Evolutionary conservation across 2,329 filamentous ascomycete species (phyloP), one percentile per base, ranked within the genome.

Genomic region (Amauroascus verrucosus): DNA sequence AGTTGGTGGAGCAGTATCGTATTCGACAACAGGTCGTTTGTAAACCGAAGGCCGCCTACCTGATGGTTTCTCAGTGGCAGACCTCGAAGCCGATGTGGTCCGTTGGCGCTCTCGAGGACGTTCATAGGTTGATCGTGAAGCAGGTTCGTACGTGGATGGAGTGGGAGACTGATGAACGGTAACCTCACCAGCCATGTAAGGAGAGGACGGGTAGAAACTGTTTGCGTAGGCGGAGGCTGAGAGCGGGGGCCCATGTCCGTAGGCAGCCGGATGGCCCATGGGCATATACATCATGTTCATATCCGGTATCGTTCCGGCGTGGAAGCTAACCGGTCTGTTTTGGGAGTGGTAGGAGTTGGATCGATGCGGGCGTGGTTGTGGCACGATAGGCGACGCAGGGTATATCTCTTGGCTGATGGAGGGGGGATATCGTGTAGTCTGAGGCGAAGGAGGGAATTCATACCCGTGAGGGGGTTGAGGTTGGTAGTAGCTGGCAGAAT

Each of bases 261-360:
- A 40, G 16, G 57, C 26, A 26, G 59, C 45, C 14, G 56, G 54
- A 33, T 53, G 54, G 45, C 57, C 58, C 57, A 67, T 59, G 44
- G 62, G 59, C 28, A 62, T 58, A 38, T 56, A 56, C 45, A 64
- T 60, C 59, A 65, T 59, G 6, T 58, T 60, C 58, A 66, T 62
- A 35, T 67, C 66, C 28, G 64, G 65, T 18, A 56, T 56, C 28
- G 61, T 57, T 8, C 65, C 67, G 16, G 48, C 35, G 56, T 72
- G 70, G 54, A 64, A 71, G 54, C 70, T 72, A 48, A 68, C 53
- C 13, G 71, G 70, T 48, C 70, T 64, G 57, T 61, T 61, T 20
- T 55, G 48, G 40, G 64, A 43, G 54, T 71, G 67, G 41, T 71
- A 70, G n/a, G 68, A 61, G 54, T 62, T 62, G 20, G 70, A 65